phyloP scores from a whole-genome alignment of 2,329 filamentous ascomycete genomes.

The Penicillium sp. region DNA sequence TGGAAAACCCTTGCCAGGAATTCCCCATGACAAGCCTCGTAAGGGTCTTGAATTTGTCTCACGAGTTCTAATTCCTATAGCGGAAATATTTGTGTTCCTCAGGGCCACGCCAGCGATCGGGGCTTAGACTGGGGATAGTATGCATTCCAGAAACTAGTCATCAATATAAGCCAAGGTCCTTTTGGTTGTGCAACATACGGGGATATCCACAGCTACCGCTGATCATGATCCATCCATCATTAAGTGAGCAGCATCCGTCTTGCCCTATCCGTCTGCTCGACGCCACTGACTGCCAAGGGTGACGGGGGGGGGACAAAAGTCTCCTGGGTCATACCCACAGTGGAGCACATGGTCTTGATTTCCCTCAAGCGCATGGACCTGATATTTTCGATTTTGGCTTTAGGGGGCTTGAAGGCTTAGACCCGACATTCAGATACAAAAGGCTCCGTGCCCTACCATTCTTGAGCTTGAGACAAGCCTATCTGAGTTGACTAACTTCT shows the following conservation, averaged over 20 bases:
- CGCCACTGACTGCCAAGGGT: conserved; percentile 17
- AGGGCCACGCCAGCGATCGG: conserved; percentile 2
- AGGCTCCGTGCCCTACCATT: conserved; percentile 6
- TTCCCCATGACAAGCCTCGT: conserved; percentile 4
- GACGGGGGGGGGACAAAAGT: conserved; percentile 3
- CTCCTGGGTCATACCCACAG: conserved; percentile 21
- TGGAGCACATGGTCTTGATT: conserved; percentile 22
- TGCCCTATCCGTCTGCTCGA: conserved; percentile 17
- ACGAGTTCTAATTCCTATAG: not conserved
- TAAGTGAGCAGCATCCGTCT: conserved; percentile 10
- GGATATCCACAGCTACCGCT: not conserved
- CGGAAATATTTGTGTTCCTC: not conserved
- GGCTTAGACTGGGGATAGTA: not conserved
- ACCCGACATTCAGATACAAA: conserved; percentile 16
- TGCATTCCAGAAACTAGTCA: conserved; percentile 1
- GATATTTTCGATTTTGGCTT: conserved; percentile 12
- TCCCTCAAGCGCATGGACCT: conserved; percentile 13
- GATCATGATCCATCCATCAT: not conserved
- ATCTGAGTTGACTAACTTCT: not conserved
- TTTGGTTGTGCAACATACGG: not conserved
- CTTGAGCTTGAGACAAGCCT: not conserved
- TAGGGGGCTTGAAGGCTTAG: conserved; percentile 7
- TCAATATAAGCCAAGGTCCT: not conserved
- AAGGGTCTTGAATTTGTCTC: not conserved
- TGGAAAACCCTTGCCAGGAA: conserved; percentile 3